Percentiles rank a stretch among this genome's conserved stretches.
phyloP scores from a whole-genome alignment of 1,139 yeast genomes.

The Spathaspora jeffriesii region DNA sequence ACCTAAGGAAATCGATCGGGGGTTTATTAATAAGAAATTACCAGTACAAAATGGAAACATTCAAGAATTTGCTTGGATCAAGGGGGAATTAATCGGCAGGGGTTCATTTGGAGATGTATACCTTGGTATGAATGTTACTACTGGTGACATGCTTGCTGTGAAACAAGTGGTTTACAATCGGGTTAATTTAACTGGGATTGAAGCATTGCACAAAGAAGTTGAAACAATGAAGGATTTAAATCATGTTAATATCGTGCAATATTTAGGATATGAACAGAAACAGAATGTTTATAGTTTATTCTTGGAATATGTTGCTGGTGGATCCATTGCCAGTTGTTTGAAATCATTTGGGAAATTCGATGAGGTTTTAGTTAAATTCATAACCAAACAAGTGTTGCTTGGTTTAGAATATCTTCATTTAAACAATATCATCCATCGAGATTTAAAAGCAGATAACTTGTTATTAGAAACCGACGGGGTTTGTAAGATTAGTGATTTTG shows the following conservation, averaged over 20 bases:
- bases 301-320: constrained; percentile 97
- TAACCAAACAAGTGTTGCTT: constrained; percentile 77
- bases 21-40: constrained; percentile 53
- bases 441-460: constrained; percentile 93
- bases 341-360: constrained; percentile 86
- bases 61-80: constrained; percentile 95
- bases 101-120: constrained; percentile 98
- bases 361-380: constrained; percentile 68
- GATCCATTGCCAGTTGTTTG: constrained; percentile 88
- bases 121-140: constrained; percentile 89
- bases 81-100: constrained; percentile 94
- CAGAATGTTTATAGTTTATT: constrained; percentile 79
- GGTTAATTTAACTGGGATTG: constrained; percentile 56
- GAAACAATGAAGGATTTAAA: constrained; percentile 94
- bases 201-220: constrained; percentile 87
- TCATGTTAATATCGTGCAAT: constrained; percentile 93
- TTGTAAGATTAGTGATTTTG: constrained; percentile 96
- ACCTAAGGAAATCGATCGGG: constrained; percentile 62
- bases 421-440: constrained; percentile 90
- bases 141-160: constrained; percentile 99
- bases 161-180: constrained; percentile 68
- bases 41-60: constrained; percentile 59
- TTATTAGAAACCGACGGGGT: constrained; percentile 90
- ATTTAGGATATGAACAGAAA: constrained; percentile 86
- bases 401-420: constrained; percentile 88